Evolutionary conservation across 2,329 filamentous ascomycete genomes (phyloP), one percentile per base, ranked within the genome.

Genomic region (Fusarium haematococcum): DNA sequence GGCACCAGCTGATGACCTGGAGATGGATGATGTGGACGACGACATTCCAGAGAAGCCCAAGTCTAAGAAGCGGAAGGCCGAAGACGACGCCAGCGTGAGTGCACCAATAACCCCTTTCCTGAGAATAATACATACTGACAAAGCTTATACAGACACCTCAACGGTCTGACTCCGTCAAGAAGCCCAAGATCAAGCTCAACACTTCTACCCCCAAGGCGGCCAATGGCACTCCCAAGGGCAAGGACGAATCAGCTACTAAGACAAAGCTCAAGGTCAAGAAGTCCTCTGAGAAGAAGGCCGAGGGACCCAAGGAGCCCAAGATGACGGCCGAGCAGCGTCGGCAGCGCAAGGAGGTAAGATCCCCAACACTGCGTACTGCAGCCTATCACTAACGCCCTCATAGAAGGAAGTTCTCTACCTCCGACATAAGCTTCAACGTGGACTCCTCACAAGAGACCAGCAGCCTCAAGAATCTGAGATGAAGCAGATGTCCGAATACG

Each of bases 381-480:
- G 39, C 4, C 41, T 33, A 14, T 33, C 23, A 61, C 84, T 88
- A 78, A 89, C 73, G 61, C 64, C 6, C 43, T 35, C 64, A 57
- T 75, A 93, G 88, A 92, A 91, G 76, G 91, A 94, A 77, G 95
- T 99, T n/a, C 86, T 98, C 35, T 98, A 97, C 83, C 89, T 98
- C 43, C 93, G 97, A 73, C 96, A 99, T 84, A 95, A 95, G 82
- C 91, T 99, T 37, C 97, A 99, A 81, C 97, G 97, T 82, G 95
- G 95, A 1, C 95, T 99, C 78, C 88, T 99, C 50, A 94, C 93
- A 25, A 91, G 94, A 68, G 95, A 98, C 75, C 90, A 94, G 76
- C 90, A 92, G 58, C 95, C 96, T n/a, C 93, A 95, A 83, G 94
- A 95, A 77, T 91, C 95, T 9, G 94, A 96, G 77, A 95, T 96